Conservation (phyloP, 371 early-diverging fungal species). For the Syncephalastrum racemosum region DNA sequence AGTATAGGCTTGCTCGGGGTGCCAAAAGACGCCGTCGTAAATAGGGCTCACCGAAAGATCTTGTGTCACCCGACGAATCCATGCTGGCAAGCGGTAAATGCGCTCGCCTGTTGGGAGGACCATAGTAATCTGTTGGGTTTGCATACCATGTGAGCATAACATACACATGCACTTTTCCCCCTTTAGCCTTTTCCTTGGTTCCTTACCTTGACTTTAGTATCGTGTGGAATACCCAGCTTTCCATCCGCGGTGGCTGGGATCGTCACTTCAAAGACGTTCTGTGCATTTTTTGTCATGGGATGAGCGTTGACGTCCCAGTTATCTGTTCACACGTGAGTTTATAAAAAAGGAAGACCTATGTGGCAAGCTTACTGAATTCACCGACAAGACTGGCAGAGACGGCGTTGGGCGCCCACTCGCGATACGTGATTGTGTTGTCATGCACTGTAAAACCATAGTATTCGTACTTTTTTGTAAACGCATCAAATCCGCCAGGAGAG, state of each 20-base stretch:
- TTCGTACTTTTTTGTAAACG: conserved; percentile 80
- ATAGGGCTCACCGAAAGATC: conserved; percentile 76
- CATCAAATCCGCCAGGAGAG: conserved; percentile 76
- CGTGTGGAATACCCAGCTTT: conserved; percentile 77
- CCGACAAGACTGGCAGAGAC: conserved; percentile 81
- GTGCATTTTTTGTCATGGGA: conserved; percentile 75
- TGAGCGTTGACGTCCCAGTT: conserved; percentile 78
- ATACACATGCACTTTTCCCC: not conserved
- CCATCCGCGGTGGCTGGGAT: conserved; percentile 62
- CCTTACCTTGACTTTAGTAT: conserved; percentile 84
- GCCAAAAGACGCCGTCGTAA: conserved; percentile 93
- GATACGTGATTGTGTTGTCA: conserved; percentile 71
- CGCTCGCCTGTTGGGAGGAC: conserved; percentile 71
- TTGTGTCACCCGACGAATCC: conserved; percentile 84
- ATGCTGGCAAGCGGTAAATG: conserved; percentile 90
- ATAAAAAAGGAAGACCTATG: not conserved
- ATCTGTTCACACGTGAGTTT: conserved; percentile 44
- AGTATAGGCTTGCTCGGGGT: conserved; percentile 73
- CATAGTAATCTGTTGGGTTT: conserved; percentile 65
- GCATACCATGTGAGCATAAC: conserved; percentile 1
- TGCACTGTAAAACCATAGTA: conserved; percentile 72
- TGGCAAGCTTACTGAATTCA: conserved; percentile 81
- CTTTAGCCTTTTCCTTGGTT: not conserved
- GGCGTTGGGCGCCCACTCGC: conserved; percentile 95
- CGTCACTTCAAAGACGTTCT: conserved; percentile 77